Evolutionary conservation across 768 basidiomycete genomes (phyloP), one percentile per base, ranked within the genome.

Genomic region (Pleurotus tuoliensis): DNA sequence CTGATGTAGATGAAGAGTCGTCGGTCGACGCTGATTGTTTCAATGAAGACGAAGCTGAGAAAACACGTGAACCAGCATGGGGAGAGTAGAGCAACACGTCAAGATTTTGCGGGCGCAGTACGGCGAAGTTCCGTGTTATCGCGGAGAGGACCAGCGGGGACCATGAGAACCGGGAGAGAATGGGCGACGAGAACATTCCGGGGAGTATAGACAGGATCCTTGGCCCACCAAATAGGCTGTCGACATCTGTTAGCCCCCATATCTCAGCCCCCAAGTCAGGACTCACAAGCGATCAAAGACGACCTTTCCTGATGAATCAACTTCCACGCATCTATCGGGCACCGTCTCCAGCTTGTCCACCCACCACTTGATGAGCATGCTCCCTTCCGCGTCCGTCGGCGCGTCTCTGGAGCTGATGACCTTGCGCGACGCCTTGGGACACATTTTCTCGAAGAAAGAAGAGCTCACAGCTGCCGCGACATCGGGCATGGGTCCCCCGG

Each of bases 221-320:
- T 0, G 69, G 66, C 1, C 70, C 65, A 7, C 80, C 77, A 55
- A 83, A 82, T 40, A 82, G 68, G 46, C 81, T 83, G 41, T 41
- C 41, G 13, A 13, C 41, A 43, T 15, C 41, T 7, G 41, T 20
- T 43, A 43, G 7, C 15, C 6, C 15, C 20, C 41, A 5, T 43
- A 13, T 20, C 41, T 43, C 13, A 11, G 15, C 41, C 7, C 30
- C n/a, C 3, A 20, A 20, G 9, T n/a, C 13, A 43, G 41, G 8
- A 69, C 81, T 61, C 56, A 85, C 83, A 71, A 64, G 18, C 70
- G 68, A 59, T 84, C 81, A 58, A 83, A 84, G 2, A 83, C 65
- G 24, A 62, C 56, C 47, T 69, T 73, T 22, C 71, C 63, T 20
- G 70, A 65, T 1, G 73, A 73, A 45, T 79, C 73, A 25, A 82